phyloP scores from a whole-genome alignment of 1,284 basidiomycete genomes.

The Ustilago sp. region DNA sequence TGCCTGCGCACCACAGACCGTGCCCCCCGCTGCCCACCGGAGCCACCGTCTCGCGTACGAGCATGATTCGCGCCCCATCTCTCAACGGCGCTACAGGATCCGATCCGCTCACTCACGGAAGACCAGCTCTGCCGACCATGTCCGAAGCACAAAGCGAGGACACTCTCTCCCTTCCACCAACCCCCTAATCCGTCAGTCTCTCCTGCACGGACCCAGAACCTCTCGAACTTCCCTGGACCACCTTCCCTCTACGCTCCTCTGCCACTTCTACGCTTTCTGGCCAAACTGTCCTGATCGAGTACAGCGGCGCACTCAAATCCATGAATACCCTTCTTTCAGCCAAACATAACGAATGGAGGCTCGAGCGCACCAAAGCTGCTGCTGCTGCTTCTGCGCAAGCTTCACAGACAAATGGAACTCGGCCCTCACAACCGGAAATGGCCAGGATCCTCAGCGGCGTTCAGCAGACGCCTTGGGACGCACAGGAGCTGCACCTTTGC shows the following conservation, averaged over 20 bases:
- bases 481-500: slow-evolving; percentile 49
- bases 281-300: slow-evolving; percentile 35
- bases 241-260: slow-evolving; percentile 17
- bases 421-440: slow-evolving; percentile 2
- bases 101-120: slow-evolving; percentile 10
- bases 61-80: slow-evolving; percentile 7
- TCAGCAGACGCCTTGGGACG: slow-evolving; percentile 43
- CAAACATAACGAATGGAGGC: slow-evolving; percentile 33
- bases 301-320: slow-evolving; percentile 27
- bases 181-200: slow-evolving; percentile 23
- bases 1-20: slow-evolving; percentile 35
- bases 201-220: slow-evolving; percentile 22
- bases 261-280: slow-evolving; percentile 16
- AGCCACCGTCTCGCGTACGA: slow-evolving; percentile 9
- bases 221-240: slow-evolving; percentile 19
- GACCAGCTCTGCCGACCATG: slow-evolving; percentile 19
- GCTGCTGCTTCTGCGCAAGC: slow-evolving; percentile 13
- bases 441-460: slow-evolving; percentile 31
- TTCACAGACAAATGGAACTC: neutral
- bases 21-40: slow-evolving; percentile 22
- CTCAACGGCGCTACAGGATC: neutral
- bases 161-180: slow-evolving; percentile 12
- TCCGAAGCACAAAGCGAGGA: slow-evolving; percentile 13
- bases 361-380: slow-evolving; percentile 19
- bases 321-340: slow-evolving; percentile 34